These are phyloP conservation scores for Aspergillus sp. DNA, from an alignment of 2,329 filamentous ascomycete species.

Conservation along the genomic window DNA sequence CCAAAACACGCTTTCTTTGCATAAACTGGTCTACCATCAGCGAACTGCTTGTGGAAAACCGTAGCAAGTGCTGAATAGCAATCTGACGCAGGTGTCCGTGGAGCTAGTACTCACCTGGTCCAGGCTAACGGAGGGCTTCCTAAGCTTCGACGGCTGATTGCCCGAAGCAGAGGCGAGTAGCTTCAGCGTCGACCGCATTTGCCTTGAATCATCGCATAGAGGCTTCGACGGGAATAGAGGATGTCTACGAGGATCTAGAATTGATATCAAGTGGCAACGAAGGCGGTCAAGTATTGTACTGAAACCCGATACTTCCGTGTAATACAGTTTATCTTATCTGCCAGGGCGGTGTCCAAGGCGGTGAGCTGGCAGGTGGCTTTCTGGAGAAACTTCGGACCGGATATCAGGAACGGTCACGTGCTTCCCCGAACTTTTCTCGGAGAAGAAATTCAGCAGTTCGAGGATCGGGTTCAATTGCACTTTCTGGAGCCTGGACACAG, in stretches of 20 bases:
- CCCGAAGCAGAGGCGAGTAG: conserved; percentile 23
- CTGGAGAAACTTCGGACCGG: not conserved
- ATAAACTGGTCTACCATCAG: conserved; percentile 27
- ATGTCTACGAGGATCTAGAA: too few species aligned
- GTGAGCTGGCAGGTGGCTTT: too few species aligned
- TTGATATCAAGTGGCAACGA: conserved; percentile 4
- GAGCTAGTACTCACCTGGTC: conserved; percentile 26
- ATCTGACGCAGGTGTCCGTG: not conserved
- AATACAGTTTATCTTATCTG: too few species aligned
- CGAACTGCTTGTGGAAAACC: not conserved
- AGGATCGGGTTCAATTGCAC: conserved; percentile 16
- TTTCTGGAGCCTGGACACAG: conserved; percentile 18
- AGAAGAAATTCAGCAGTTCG: conserved; percentile 16
- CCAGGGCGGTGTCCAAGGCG: too few species aligned
- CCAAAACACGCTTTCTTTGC: conserved; percentile 33
- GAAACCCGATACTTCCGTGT: too few species aligned
- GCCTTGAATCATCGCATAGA: conserved; percentile 1
- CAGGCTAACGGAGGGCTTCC: conserved; percentile 27
- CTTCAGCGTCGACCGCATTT: conserved; percentile 22
- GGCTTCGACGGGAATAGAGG: not conserved
- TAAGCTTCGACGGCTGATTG: conserved; percentile 22
- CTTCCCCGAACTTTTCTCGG: conserved; percentile 13
- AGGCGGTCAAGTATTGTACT: conserved; percentile 5
- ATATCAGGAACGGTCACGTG: not conserved
- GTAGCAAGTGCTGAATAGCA: not conserved